Percentiles rank a stretch among this genome's conserved stretches.
phyloP scores from a whole-genome alignment of 768 basidiomycete species.

The Serendipita sp. region DNA sequence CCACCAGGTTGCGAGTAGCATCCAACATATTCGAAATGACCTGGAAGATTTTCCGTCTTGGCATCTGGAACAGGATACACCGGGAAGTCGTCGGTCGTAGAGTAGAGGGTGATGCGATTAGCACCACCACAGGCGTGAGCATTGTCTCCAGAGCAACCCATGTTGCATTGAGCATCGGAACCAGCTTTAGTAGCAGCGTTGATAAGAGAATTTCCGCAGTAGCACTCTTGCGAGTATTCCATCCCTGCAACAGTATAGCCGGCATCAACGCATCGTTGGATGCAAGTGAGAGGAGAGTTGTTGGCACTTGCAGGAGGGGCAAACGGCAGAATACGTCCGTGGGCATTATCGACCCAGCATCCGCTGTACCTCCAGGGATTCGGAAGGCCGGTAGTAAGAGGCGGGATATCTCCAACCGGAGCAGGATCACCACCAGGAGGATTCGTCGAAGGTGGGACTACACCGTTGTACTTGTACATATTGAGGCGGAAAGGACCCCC shows the following conservation, averaged over 20 bases:
- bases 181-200: slow-evolving; percentile 24
- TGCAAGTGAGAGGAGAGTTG: slow-evolving; percentile 48
- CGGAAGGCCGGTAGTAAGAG: slow-evolving; percentile 38
- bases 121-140: slow-evolving; percentile 59
- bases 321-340: slow-evolving; percentile 43
- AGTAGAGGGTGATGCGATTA: slow-evolving; percentile 56
- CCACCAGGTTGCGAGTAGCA: slow-evolving; percentile 43
- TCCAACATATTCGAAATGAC: slow-evolving; percentile 46
- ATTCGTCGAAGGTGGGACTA: slow-evolving; percentile 26
- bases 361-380: slow-evolving; percentile 41
- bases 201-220: background rate
- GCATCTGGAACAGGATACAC: slow-evolving; percentile 42
- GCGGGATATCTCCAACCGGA: slow-evolving; percentile 22
- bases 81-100: slow-evolving; percentile 33
- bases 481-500: slow-evolving; percentile 56
- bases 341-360: slow-evolving; percentile 48
- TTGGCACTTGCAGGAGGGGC: slow-evolving; percentile 24
- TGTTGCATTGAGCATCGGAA: slow-evolving; percentile 40
- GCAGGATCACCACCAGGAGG: slow-evolving; percentile 21
- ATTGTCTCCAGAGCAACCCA: slow-evolving; percentile 55
- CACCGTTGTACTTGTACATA: slow-evolving; percentile 55
- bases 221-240: slow-evolving; percentile 30
- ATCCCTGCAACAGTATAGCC: slow-evolving; percentile 53
- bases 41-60: slow-evolving; percentile 42
- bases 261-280: slow-evolving; percentile 35